These are phyloP conservation scores for Diaporthe ampelina DNA, from an alignment of 2,329 filamentous ascomycete genomes.

Conservation along the genomic window DNA sequence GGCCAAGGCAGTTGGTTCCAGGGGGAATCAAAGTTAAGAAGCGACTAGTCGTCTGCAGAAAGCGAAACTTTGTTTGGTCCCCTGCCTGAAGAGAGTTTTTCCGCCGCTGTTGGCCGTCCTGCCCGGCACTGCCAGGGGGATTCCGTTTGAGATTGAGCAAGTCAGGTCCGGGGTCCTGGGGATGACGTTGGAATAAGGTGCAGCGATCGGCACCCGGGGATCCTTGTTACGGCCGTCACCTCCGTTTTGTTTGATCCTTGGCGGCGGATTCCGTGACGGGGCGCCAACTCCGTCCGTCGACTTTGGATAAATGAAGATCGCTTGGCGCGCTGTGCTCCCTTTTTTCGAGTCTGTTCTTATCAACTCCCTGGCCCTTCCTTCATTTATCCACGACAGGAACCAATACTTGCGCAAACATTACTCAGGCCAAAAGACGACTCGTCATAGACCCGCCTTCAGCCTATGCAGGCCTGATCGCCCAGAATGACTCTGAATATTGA, in stretches of 20 bases:
- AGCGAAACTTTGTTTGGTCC: neutral
- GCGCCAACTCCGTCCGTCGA: slow-evolving; percentile 13
- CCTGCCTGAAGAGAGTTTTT: neutral
- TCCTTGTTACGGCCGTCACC: slow-evolving; percentile 2
- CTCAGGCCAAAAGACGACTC: neutral
- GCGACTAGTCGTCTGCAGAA: slow-evolving; percentile 7
- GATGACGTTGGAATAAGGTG: slow-evolving; percentile 27
- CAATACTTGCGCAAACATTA: slow-evolving; percentile 11
- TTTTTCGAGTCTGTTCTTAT: too few species aligned
- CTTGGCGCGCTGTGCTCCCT: slow-evolving; percentile 9
- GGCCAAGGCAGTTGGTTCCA: slow-evolving; percentile 13
- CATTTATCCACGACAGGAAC: slow-evolving; percentile 31
- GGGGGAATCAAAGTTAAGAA: neutral
- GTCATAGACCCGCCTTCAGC: slow-evolving; percentile 22
- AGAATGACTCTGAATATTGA: neutral
- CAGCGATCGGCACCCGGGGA: slow-evolving; percentile 3
- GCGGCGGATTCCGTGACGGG: neutral
- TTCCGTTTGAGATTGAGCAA: slow-evolving; percentile 21
- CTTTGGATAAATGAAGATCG: slow-evolving; percentile 37
- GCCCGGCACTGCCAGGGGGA: neutral
- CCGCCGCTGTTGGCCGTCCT: neutral
- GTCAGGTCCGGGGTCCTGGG: neutral
- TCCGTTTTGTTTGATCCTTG: slow-evolving; percentile 19
- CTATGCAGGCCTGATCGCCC: slow-evolving; percentile 11
- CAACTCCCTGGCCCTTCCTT: neutral